phyloP scores from a whole-genome alignment of 805 yeast genomes.

The Kodamaea hsintzibuensis region DNA sequence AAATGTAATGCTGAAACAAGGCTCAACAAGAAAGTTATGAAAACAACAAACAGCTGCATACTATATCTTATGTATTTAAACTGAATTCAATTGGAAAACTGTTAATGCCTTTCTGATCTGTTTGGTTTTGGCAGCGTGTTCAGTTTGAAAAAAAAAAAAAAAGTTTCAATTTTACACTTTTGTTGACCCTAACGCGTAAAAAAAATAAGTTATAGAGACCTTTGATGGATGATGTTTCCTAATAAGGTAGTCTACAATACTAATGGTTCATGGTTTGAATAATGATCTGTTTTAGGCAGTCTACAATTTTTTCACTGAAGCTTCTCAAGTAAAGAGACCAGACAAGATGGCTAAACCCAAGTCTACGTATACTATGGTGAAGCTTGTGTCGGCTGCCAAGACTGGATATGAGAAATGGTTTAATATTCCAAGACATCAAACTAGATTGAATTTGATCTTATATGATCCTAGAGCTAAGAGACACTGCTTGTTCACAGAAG shows the following conservation, averaged over 20 bases:
- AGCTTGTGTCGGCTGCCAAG: slow-evolving; percentile 83
- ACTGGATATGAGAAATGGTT: slow-evolving; percentile 87
- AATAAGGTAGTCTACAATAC: slow-evolving; percentile 10
- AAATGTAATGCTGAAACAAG: slow-evolving; percentile 47
- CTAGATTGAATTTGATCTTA: slow-evolving; percentile 68
- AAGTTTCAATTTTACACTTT: not conserved
- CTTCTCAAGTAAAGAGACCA: not conserved
- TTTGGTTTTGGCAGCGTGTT: slow-evolving; percentile 15
- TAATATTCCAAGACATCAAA: slow-evolving; percentile 78
- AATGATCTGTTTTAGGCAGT: not conserved
- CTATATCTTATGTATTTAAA: slow-evolving; percentile 1
- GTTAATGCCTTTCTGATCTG: slow-evolving; percentile 3
- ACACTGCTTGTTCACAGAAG: slow-evolving; percentile 88
- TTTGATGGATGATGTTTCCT: not conserved
- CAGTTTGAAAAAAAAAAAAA: slow-evolving; percentile 12
- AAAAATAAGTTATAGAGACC: not conserved
- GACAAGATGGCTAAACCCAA: slow-evolving; percentile 49
- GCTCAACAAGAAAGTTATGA: slow-evolving; percentile 20
- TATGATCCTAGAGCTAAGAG: slow-evolving; percentile 60
- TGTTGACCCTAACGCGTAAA: slow-evolving; percentile 9
- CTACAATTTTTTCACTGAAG: slow-evolving; percentile 2
- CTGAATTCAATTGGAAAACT: not conserved
- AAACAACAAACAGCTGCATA: slow-evolving; percentile 15
- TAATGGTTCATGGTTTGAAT: not conserved
- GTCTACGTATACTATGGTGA: slow-evolving; percentile 78